These are phyloP conservation scores for Botrytis galanthina DNA, from an alignment of 2,329 filamentous ascomycete genomes.

Conservation along the genomic window DNA sequence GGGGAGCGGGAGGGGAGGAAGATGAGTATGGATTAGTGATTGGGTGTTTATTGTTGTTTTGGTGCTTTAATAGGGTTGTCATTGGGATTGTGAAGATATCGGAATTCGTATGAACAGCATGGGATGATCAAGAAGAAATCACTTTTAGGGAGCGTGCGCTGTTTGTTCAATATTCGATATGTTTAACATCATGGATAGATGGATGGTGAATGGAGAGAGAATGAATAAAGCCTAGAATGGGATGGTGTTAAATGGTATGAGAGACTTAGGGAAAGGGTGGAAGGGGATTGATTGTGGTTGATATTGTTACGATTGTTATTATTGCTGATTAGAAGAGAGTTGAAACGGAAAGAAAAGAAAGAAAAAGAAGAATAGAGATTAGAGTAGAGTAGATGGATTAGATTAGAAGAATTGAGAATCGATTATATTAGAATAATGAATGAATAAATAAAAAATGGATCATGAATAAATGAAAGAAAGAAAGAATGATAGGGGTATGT, in stretches of 20 bases:
- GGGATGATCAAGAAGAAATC: not conserved
- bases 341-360: not conserved
- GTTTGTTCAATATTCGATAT: not conserved
- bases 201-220: not conserved
- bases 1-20: not conserved
- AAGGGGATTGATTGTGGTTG: not conserved
- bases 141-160: not conserved
- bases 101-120: not conserved
- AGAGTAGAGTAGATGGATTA: not conserved
- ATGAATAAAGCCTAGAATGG: not conserved
- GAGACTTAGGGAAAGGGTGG: not conserved
- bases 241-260: not conserved
- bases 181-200: not conserved
- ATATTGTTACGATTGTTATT: not conserved
- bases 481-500: no score
- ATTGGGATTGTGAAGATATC: no score
- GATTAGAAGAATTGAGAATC: no score
- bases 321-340: not conserved
- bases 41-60: not conserved
- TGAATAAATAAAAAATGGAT: no score
- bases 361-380: not conserved
- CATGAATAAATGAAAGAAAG: no score
- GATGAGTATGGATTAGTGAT: not conserved
- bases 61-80: not conserved
- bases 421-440: not conserved